Evolutionary conservation across 2,329 filamentous ascomycete species (phyloP).

Genomic region (Mollisiaceae sp.): DNA sequence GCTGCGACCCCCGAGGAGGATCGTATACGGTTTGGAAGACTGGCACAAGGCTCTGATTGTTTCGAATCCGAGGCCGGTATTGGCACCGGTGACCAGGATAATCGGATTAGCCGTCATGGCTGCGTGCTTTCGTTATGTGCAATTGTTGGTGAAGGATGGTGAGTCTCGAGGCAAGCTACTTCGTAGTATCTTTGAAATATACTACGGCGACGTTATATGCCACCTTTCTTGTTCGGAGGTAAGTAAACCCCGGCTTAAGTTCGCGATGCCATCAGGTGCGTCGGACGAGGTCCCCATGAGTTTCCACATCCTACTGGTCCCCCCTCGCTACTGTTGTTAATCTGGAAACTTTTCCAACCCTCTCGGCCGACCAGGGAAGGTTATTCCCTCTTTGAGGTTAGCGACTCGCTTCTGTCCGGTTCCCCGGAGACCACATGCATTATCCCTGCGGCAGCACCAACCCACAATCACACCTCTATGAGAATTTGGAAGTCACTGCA

Average conservation of each 20-base stretch:
- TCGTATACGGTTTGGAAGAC: conserved; percentile 33
- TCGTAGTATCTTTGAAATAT: too few species aligned
- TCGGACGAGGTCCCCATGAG: background rate
- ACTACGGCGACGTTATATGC: too few species aligned
- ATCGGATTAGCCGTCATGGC: conserved; percentile 21
- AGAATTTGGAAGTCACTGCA: too few species aligned
- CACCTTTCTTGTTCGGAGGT: background rate
- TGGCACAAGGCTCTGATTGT: conserved; percentile 38
- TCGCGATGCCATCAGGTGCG: background rate
- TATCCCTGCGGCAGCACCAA: too few species aligned
- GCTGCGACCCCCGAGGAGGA: conserved; percentile 51
- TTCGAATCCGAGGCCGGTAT: conserved; percentile 49
- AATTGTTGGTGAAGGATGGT: background rate
- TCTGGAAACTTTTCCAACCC: too few species aligned
- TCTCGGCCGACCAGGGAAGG: too few species aligned
- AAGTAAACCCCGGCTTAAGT: background rate
- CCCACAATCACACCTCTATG: too few species aligned
- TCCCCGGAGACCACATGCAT: too few species aligned
- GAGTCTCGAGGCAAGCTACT: background rate
- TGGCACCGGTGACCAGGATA: conserved; percentile 48
- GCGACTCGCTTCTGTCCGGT: too few species aligned
- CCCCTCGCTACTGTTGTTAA: too few species aligned
- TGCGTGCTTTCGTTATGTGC: background rate
- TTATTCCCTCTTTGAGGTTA: too few species aligned
- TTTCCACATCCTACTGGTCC: background rate